Conservation (phyloP, 169 alveolate species). For the Ichthyophthirius multifiliis region DNA sequence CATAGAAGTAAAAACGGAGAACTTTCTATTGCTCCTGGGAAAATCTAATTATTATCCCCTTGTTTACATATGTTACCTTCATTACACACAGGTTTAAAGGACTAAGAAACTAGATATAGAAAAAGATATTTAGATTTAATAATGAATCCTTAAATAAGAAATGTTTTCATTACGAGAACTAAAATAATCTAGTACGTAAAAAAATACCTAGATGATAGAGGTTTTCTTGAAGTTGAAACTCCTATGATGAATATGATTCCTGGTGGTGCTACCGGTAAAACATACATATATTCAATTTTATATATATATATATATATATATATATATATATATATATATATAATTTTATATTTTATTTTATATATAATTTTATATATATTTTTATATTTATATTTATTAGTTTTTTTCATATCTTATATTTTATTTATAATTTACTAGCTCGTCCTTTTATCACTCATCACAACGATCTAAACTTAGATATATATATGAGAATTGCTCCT, state of each 20-base stretch:
- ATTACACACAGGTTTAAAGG: constrained; percentile 93
- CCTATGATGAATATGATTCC: constrained; percentile 97
- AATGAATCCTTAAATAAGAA: constrained; percentile 87
- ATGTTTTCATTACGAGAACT: constrained; percentile 84
- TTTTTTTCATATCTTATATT: neutral
- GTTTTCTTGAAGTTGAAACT: constrained; percentile 98
- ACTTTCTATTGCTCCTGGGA: constrained; percentile 91
- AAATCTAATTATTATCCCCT: constrained; percentile 88
- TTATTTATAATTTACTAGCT: constrained; percentile 88
- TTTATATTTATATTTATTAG: neutral
- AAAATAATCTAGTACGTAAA: constrained; percentile 80
- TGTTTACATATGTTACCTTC: constrained; percentile 97
- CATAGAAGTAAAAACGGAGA: constrained; percentile 97
- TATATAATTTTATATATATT: neutral
- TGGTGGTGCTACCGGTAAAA: constrained; percentile 90
- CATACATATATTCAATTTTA: neutral
- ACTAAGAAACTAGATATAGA: constrained; percentile 92
- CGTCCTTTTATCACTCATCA: constrained; percentile 98
- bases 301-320: neutral
- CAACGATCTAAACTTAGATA: constrained; percentile 94
- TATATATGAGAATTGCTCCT: constrained; percentile 99
- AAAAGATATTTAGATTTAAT: constrained; percentile 97
- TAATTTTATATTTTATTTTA: too few species aligned
- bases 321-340: too few species aligned
- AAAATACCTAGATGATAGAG: constrained; percentile 86